phyloP scores from a whole-genome alignment of 192 early-diverging fungal species.

The Allomyces javanicus region DNA sequence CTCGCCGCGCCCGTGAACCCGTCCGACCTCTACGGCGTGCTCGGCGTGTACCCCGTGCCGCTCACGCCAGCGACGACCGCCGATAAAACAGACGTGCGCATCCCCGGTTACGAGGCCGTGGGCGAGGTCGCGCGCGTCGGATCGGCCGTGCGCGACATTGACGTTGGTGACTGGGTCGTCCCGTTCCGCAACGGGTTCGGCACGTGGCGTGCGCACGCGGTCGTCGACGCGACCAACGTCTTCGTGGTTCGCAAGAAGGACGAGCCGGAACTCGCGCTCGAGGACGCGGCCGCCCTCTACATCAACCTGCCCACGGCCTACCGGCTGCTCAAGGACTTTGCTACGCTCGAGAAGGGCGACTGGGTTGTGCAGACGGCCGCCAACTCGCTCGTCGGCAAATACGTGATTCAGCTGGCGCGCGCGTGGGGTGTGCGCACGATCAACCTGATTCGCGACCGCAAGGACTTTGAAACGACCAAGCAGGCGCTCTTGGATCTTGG shows the following conservation, averaged over 20 bases:
- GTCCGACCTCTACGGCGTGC: slow-evolving; percentile 78
- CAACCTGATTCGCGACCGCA: slow-evolving; percentile 67
- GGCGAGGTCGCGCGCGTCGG: slow-evolving; percentile 56
- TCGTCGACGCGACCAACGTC: slow-evolving; percentile 20
- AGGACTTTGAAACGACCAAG: slow-evolving; percentile 32
- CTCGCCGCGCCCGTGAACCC: slow-evolving; percentile 83
- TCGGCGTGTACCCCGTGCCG: slow-evolving; percentile 66
- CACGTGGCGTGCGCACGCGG: slow-evolving; percentile 67
- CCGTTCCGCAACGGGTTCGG: slow-evolving; percentile 36
- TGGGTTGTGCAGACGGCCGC: slow-evolving; percentile 82
- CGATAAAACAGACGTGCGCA: slow-evolving; percentile 1
- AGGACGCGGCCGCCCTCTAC: slow-evolving; percentile 48
- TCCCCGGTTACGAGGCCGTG: slow-evolving; percentile 89
- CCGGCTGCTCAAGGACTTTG: slow-evolving; percentile 78
- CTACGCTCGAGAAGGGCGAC: slow-evolving; percentile 37
- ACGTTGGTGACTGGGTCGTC: slow-evolving; percentile 66
- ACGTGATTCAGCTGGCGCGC: slow-evolving; percentile 74
- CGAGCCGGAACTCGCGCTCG: slow-evolving; percentile 13
- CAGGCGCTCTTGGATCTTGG: slow-evolving; percentile 28
- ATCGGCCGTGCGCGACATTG: slow-evolving; percentile 16
- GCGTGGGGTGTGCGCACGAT: slow-evolving; percentile 59
- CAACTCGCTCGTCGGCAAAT: slow-evolving; percentile 78
- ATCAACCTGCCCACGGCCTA: slow-evolving; percentile 77
- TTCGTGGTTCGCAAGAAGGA: slow-evolving; percentile 19
- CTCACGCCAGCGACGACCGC: no score